Percentiles rank a stretch among this genome's conserved stretches.
phyloP scores from a whole-genome alignment of 768 basidiomycete genomes.

The Boletus pseudopeckii region DNA sequence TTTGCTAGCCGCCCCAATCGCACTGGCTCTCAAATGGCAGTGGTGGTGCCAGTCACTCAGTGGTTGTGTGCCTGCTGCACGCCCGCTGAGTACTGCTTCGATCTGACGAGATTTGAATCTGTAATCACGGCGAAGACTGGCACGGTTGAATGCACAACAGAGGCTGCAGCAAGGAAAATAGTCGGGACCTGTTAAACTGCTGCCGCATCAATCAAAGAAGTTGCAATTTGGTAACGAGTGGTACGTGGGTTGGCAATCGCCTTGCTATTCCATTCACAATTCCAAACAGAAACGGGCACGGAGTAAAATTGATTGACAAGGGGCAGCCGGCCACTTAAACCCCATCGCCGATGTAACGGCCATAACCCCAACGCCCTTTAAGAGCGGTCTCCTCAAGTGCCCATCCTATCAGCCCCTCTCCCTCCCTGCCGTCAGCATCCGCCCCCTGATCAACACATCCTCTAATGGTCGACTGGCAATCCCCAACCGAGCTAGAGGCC shows the following conservation, averaged over 20 bases:
- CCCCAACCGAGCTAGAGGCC: constrained; percentile 41
- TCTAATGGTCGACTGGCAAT: constrained; percentile 58
- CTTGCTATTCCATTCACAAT: constrained; percentile 3
- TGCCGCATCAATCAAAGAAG: constrained; percentile 15
- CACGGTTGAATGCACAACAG: background rate
- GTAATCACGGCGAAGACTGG: background rate
- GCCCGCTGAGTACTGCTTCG: background rate
- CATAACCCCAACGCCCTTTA: constrained; percentile 3
- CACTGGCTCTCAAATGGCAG: background rate
- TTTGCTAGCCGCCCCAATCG: background rate
- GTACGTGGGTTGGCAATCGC: constrained; percentile 3
- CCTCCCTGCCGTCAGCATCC: background rate
- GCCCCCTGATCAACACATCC: constrained; percentile 2
- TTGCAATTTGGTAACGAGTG: constrained; percentile 6
- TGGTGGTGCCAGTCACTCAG: background rate
- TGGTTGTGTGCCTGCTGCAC: background rate
- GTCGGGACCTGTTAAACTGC: background rate
- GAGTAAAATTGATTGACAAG: constrained; percentile 6
- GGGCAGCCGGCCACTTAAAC: constrained; percentile 14
- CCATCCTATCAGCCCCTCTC: background rate
- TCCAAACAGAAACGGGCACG: background rate
- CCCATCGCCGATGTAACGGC: constrained; percentile 16
- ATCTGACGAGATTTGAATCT: background rate
- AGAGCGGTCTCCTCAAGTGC: background rate
- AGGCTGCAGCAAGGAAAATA: background rate